Evolutionary conservation across 257 asterid species (phyloP), one percentile per base, ranked within the genome.

Genomic region (Solanum rostratum): DNA sequence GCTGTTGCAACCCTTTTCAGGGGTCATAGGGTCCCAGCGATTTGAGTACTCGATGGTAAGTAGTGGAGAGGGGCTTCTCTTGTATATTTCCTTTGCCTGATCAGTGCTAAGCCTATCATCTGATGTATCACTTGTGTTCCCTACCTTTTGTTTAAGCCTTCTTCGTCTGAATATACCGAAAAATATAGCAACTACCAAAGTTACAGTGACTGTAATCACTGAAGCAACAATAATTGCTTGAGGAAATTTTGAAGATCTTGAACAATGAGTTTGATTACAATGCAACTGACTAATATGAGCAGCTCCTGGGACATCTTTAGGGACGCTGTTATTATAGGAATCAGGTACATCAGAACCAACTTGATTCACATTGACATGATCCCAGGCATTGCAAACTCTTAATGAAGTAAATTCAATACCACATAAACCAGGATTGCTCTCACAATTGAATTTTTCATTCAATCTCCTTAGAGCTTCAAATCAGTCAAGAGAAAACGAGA

Each of bases 341-440:
- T 0, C 13, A 3, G 91, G 85, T 49, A 19, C 70, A 12, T 83
- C 70, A 68, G 92, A 83, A 50, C 83, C 91, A 7, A 84, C 83
- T 39, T 84, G 91, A 66, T 91, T 86, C 53, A 84, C 20, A 33
- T 90, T 90, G 16, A 19, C 19, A 84, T 87, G 85, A 86, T 97
- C 99, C 92, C 92, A 94, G 45, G 88, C 60, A 29, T 92, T 89
- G 89, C 99, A 97, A 49, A 63, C 88, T 90, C 99, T 90, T 54
- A 97, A 79, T 33, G 95, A 85, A 80, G 97, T 10, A 80, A 95
- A 87, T 27, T 95, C 99, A 81, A 84, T 52, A 39, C 98, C 99
- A 88, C 99, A 97, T 80, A 97, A 84, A 80, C 94, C 98, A 49
- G 95, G 92, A 83, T 95, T 97, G 84, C 92, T 91, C 43, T 82